Evolutionary conservation across 768 basidiomycete genomes (phyloP), one percentile per base, ranked within the genome.

Genomic region (Pisolithus marmoratus): DNA sequence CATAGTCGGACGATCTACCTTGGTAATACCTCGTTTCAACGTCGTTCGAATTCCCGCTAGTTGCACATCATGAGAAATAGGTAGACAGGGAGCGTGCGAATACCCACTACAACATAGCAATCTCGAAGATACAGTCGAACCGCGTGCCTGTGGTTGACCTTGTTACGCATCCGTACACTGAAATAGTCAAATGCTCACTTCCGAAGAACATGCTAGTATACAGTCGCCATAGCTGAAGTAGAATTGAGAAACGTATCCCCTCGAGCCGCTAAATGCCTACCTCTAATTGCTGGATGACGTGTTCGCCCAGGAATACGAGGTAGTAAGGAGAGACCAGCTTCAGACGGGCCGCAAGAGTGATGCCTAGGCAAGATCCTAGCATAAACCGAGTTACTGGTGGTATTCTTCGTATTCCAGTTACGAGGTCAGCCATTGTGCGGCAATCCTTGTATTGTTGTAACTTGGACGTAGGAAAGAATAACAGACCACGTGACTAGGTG

Each of bases 331-430:
- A 68, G 22, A 90, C 59, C 3, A 88, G 51, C 12, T 78, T 70
- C 58, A 84, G 64, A 54, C 87, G 63, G 24, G 78, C 70, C 0
- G 87, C 77, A 1, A 84, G 20, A 0, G 89, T 80, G 37, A 90
- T 71, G 0, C 69, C 80, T 3, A 88, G 61, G 2, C 82, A 79
- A 2, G 87, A 85, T 20, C 69, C 72, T 52, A 80, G 75, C 6
- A 90, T 64, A 50, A 84, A 81, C 29, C 91, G 81, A 5, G 91
- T 92, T 36, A 94, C 84, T 31, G 86, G 85, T 0, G 91, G 90
- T 1, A 93, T 88, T 71, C 90, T 91, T 59, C 75, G 80, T 48
- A 92, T 67, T 71, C 91, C 86, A 20, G 78, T 73, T 3, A 76
- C 22, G 36, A 83, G 61, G 17, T 72, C 69, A 47, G 76, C 69